phyloP scores from a whole-genome alignment of 495 filamentous ascomycete species.

The Talaromyces proteolyticus region DNA sequence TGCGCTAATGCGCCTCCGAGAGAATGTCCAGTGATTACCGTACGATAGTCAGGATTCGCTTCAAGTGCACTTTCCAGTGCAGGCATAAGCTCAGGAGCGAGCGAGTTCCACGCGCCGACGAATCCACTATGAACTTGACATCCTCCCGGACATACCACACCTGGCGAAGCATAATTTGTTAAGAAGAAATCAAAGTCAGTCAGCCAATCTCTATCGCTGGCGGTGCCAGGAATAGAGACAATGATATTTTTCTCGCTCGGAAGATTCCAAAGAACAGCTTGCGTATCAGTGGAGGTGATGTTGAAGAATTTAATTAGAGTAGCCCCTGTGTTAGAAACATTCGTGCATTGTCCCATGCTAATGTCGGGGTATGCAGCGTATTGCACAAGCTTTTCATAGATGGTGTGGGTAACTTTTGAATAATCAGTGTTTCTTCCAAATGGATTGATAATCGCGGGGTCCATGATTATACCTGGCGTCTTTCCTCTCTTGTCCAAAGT shows the following conservation, averaged over 20 bases:
- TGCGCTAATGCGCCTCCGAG: slow-evolving; percentile 28
- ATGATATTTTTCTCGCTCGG: not conserved
- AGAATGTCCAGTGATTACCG: slow-evolving; percentile 28
- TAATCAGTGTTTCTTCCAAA: not conserved
- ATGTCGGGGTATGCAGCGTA: not conserved
- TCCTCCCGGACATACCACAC: not conserved
- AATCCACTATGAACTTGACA: not conserved
- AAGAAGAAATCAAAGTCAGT: not conserved
- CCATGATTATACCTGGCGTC: not conserved
- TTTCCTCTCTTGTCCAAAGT: not conserved
- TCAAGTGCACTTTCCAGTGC: not conserved
- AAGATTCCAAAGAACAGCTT: not conserved
- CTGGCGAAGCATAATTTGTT: not conserved
- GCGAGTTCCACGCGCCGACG: not conserved
- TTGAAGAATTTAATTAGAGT: not conserved
- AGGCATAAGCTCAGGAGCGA: not conserved
- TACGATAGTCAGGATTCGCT: slow-evolving; percentile 17
- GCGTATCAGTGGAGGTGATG: not conserved
- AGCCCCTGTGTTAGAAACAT: not conserved
- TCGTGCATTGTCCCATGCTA: not conserved
- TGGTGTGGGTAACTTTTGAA: not conserved
- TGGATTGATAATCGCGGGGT: not conserved
- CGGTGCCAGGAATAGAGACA: not conserved
- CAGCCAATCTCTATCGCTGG: not conserved
- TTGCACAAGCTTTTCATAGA: not conserved